phyloP scores from a whole-genome alignment of 345 rosid species.

The Gossypium stocksii region DNA sequence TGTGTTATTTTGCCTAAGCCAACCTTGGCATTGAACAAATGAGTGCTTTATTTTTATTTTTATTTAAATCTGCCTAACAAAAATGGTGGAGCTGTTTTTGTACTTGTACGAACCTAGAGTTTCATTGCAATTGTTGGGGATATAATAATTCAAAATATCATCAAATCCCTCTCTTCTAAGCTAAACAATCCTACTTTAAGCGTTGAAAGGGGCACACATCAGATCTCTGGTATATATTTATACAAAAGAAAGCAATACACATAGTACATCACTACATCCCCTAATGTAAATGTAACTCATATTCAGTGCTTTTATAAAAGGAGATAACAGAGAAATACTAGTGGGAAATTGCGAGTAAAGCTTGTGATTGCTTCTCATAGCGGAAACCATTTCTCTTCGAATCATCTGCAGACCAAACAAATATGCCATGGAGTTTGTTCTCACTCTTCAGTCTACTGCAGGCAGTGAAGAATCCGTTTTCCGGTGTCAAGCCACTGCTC shows the following conservation, averaged over 20 bases:
- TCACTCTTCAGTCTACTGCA: not conserved
- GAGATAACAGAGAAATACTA: not conserved
- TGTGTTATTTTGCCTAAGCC: not conserved
- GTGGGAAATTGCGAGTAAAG: not conserved
- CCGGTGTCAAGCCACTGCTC: not conserved
- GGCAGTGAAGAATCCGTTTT: not conserved
- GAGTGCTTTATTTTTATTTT: no score
- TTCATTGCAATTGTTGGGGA: no score
- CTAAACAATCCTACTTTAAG: no score
- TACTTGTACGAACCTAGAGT: no score
- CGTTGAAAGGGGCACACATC: not conserved
- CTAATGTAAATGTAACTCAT: not conserved
- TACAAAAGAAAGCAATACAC: not conserved
- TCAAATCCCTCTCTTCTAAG: no score
- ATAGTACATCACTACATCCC: not conserved
- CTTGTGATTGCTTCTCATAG: not conserved
- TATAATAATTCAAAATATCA: no score
- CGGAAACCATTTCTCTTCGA: not conserved
- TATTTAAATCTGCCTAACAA: not conserved
- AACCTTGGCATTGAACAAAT: not conserved
- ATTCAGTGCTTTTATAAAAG: not conserved
- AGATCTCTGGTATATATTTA: not conserved
- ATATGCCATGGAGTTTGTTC: not conserved
- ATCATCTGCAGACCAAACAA: not conserved
- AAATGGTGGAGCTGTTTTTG: no score